These are phyloP conservation scores for Peribolospora baueri DNA, from an alignment of 768 basidiomycete genomes.

Conservation along the genomic window DNA sequence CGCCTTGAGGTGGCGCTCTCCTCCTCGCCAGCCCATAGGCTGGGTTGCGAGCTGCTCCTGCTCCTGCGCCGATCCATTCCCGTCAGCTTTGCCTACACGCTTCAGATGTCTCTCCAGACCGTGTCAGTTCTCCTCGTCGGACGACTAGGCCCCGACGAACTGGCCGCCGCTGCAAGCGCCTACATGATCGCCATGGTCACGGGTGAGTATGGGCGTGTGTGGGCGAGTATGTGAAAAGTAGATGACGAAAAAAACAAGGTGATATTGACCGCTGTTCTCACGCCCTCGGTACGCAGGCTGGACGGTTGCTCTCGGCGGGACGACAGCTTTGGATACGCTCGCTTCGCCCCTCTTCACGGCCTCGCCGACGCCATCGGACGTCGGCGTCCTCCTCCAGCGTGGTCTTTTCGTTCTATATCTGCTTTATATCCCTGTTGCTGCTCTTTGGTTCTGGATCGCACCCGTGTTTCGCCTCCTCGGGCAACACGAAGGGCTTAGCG, in stretches of 20 bases:
- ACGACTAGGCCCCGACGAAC: conserved; percentile 40
- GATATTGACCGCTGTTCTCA: conserved; percentile 26
- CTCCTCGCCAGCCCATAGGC: too few relatives aligned
- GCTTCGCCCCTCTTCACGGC: conserved; percentile 57
- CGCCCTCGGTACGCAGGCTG: conserved; percentile 28
- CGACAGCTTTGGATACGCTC: conserved; percentile 31
- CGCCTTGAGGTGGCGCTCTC: too few relatives aligned
- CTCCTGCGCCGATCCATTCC: background rate
- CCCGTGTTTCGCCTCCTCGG: conserved; percentile 39
- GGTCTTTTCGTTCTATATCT: conserved; percentile 40
- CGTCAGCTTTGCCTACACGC: conserved; percentile 23
- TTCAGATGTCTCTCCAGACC: conserved; percentile 53
- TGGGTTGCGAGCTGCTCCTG: background rate
- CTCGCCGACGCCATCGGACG: conserved; percentile 31
- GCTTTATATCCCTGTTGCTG: conserved; percentile 36
- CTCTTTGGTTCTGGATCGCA: conserved; percentile 40
- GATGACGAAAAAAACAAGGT: conserved; percentile 13
- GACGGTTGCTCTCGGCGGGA: conserved; percentile 47
- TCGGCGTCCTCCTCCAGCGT: conserved; percentile 47
- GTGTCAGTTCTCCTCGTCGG: conserved; percentile 38
- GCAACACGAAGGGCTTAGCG: conserved; percentile 33
- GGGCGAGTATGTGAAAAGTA: too few relatives aligned
- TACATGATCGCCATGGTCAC: conserved; percentile 57
- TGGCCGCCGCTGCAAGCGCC: conserved; percentile 47
- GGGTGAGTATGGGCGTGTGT: conserved; percentile 11